A percentile compares a stretch with the other conserved stretches of the same genome.
These are phyloP conservation scores for Podila epigama DNA, from an alignment of 192 early-diverging fungal species.

Conservation along the genomic window DNA sequence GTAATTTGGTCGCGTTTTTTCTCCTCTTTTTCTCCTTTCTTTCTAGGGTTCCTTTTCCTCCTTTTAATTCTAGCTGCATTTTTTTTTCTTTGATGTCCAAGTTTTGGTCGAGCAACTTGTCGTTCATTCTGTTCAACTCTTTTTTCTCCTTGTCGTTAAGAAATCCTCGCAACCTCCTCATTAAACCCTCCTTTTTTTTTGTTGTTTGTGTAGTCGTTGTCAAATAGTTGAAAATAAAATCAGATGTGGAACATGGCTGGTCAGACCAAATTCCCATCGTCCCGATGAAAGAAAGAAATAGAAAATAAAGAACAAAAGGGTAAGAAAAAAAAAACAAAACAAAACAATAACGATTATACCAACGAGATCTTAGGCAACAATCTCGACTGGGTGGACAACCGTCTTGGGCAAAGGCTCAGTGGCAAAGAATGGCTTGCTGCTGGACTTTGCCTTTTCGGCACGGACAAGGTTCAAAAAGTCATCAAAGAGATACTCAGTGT, in stretches of 20 bases:
- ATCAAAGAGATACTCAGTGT: slow-evolving; percentile 91
- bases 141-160: not conserved
- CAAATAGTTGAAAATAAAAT: slow-evolving; percentile 1
- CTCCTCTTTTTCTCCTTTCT: not conserved
- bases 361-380: slow-evolving; percentile 8
- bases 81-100: slow-evolving; percentile 1
- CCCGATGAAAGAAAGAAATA: not conserved
- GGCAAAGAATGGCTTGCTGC: slow-evolving; percentile 26
- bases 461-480: slow-evolving; percentile 78
- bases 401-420: slow-evolving; percentile 25
- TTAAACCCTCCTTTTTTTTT: not conserved
- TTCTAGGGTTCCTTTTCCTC: not conserved
- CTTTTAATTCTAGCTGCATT: slow-evolving; percentile 28
- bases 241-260: slow-evolving; percentile 2
- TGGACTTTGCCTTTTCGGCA: slow-evolving; percentile 56
- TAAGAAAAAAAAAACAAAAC: not conserved
- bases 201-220: not conserved
- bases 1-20: not conserved
- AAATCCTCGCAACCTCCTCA: not conserved
- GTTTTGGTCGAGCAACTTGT: not conserved
- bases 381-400: slow-evolving; percentile 21
- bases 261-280: not conserved
- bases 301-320: not conserved
- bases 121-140: not conserved
- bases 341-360: not conserved